These are phyloP conservation scores for Turritis glabra DNA, from an alignment of 345 rosid species.

Conservation along the genomic window DNA sequence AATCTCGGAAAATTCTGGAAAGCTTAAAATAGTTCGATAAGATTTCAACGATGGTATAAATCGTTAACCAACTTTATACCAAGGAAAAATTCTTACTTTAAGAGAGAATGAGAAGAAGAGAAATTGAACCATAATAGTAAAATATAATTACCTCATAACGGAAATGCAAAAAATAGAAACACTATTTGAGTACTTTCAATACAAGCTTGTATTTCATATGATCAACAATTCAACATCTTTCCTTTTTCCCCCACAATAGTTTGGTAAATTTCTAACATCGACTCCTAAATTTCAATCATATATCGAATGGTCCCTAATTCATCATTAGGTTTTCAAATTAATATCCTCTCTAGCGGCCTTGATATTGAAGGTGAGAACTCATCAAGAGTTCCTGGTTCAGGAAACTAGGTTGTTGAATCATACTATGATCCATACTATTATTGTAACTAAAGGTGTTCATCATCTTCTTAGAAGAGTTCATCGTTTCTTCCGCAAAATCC, in stretches of 20 bases:
- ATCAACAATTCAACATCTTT: neutral
- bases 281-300: constrained; percentile 31
- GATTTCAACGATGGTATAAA: neutral
- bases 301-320: constrained; percentile 25
- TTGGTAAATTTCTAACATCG: neutral
- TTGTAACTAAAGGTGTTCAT: constrained; percentile 51
- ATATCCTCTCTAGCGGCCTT: constrained; percentile 38
- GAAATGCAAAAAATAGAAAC: neutral
- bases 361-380: constrained; percentile 59
- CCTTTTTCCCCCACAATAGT: neutral
- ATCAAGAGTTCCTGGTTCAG: constrained; percentile 54
- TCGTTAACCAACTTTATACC: neutral
- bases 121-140: neutral
- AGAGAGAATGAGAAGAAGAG: neutral
- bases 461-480: constrained; percentile 50
- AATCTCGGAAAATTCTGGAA: neutral
- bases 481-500: constrained; percentile 43
- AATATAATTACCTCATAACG: neutral
- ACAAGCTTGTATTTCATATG: constrained; percentile 14
- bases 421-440: constrained; percentile 41
- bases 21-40: neutral
- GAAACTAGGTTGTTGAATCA: constrained; percentile 31
- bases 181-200: neutral
- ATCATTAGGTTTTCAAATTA: constrained; percentile 11
- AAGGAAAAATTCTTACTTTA: neutral